Evolutionary conservation across 768 basidiomycete genomes (phyloP).

Genomic region (Chalciporus chontae): DNA sequence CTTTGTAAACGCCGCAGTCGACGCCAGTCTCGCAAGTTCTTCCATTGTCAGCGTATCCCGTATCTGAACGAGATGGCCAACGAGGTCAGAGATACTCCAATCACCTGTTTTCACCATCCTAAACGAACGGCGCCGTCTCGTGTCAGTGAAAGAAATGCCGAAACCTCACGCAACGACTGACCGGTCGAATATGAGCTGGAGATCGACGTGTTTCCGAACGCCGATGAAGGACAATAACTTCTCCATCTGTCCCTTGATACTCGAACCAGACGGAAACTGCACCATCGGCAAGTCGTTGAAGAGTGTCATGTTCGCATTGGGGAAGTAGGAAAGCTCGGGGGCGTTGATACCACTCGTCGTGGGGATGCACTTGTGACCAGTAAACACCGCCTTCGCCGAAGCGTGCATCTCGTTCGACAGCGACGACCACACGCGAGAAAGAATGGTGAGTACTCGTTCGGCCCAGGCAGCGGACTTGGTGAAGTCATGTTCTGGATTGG

Average conservation of each 20-base stretch:
- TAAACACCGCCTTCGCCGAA: conserved; percentile 40
- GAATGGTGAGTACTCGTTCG: conserved; percentile 66
- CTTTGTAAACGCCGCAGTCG: conserved; percentile 73
- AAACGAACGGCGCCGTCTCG: background rate
- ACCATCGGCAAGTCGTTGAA: conserved; percentile 89
- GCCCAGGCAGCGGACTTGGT: conserved; percentile 67
- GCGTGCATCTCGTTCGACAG: conserved; percentile 45
- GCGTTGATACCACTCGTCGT: conserved; percentile 57
- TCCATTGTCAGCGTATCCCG: conserved; percentile 54
- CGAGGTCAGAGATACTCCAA: conserved; percentile 83
- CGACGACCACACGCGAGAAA: conserved; percentile 72
- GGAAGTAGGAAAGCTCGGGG: conserved; percentile 77
- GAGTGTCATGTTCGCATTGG: conserved; percentile 65
- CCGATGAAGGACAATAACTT: conserved; percentile 70
- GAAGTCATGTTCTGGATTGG: conserved; percentile 56
- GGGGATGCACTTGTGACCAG: conserved; percentile 46
- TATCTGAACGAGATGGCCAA: conserved; percentile 85
- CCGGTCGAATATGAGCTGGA: conserved; percentile 92
- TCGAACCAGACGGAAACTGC: conserved; percentile 57
- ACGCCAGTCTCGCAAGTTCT: conserved; percentile 52
- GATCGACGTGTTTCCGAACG: conserved; percentile 86
- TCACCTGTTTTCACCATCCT: conserved; percentile 89
- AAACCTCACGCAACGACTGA: conserved; percentile 26
- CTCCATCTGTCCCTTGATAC: conserved; percentile 69
- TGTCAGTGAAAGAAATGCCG: background rate